A percentile compares a stretch with the other conserved stretches of the same genome.
These are phyloP conservation scores for Tetrapyrgos nigripes DNA, from an alignment of 1,284 basidiomycete genomes.

Conservation along the genomic window DNA sequence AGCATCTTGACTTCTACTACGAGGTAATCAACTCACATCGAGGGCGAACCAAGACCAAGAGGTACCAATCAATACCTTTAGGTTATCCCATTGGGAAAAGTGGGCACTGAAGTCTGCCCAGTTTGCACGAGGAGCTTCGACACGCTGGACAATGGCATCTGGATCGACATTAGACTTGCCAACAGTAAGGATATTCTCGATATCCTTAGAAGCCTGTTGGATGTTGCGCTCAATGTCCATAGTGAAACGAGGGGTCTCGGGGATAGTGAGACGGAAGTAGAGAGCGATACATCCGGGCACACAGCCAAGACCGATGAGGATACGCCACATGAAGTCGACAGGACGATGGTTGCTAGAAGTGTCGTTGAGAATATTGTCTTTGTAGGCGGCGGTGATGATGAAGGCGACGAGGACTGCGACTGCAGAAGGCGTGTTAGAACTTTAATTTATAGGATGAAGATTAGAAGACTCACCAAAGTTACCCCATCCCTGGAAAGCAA, in stretches of 20 bases:
- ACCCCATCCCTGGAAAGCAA: constrained; percentile 75
- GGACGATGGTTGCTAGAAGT: no score
- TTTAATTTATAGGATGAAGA: no score
- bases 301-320: constrained; percentile 74
- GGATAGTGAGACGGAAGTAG: constrained; percentile 82
- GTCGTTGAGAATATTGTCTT: constrained; percentile 59
- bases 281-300: constrained; percentile 71
- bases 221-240: constrained; percentile 91
- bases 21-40: constrained; percentile 44
- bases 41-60: constrained; percentile 48
- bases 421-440: no score
- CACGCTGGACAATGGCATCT: constrained; percentile 61
- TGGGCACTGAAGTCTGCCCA: constrained; percentile 64
- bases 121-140: constrained; percentile 68
- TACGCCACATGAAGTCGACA: constrained; percentile 71
- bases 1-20: background rate
- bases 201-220: constrained; percentile 57
- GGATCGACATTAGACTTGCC: constrained; percentile 58
- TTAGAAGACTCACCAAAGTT: constrained; percentile 28
- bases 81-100: constrained; percentile 49
- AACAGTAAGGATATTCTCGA: constrained; percentile 51
- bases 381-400: constrained; percentile 74
- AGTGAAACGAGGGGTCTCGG: constrained; percentile 85
- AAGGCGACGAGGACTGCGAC: constrained; percentile 73
- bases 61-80: constrained; percentile 46